phyloP scores from a whole-genome alignment of 129 eudicot genomes.

The Mikania micrantha region DNA sequence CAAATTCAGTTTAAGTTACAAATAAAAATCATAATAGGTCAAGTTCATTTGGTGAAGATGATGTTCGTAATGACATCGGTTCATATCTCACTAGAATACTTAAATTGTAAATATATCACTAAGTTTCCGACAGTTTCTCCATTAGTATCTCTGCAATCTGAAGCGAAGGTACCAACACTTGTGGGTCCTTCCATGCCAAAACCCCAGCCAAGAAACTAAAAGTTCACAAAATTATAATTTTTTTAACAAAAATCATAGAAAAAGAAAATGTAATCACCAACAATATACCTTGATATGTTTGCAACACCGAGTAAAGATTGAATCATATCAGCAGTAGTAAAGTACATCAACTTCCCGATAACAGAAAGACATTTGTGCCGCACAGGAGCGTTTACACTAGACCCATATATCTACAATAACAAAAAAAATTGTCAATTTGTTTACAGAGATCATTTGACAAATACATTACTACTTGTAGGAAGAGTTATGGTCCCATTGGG shows the following conservation, averaged over 20 bases:
- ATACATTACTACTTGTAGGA: constrained; percentile 54
- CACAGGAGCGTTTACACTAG: constrained; percentile 95
- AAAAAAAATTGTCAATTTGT: constrained; percentile 1
- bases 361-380: constrained; percentile 97
- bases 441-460: constrained; percentile 54
- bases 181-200: constrained; percentile 94
- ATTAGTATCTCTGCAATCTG: constrained; percentile 82
- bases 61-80: too few species aligned
- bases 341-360: constrained; percentile 92
- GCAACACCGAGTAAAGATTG: constrained; percentile 58
- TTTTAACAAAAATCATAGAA: too few species aligned
- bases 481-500: constrained; percentile 87
- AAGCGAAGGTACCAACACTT: constrained; percentile 82
- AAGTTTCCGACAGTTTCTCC: constrained; percentile 81
- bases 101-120: too few species aligned
- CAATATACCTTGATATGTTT: constrained; percentile 75
- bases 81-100: too few species aligned
- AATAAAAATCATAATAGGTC: too few species aligned
- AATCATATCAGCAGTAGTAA: constrained; percentile 85
- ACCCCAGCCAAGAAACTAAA: constrained; percentile 84
- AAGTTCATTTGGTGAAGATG: too few species aligned
- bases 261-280: neutral
- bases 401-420: constrained; percentile 69
- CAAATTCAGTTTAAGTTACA: too few species aligned
- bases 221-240: too few species aligned